Evolutionary conservation across 306 rosid species (phyloP), one percentile per base, ranked within the genome.

Genomic region (Myrica gale): DNA sequence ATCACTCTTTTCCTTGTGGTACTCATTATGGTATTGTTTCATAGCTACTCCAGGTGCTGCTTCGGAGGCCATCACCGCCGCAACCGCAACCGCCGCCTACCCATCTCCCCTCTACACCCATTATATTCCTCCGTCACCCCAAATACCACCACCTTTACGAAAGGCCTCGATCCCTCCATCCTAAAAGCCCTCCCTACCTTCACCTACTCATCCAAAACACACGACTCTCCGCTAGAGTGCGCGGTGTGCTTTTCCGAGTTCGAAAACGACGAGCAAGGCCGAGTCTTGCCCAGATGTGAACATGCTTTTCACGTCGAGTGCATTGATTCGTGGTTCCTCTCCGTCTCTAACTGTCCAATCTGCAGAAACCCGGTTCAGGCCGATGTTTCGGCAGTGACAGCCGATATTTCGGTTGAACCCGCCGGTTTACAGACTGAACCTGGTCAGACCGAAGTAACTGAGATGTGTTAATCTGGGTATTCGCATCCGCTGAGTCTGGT

Each of bases 301-400:
- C 93, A 89, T 72, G 65, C 74, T 10, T 89, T 89, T 74, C 91
- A 89, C 63, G 46, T 76, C 0, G 46, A 74, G 1, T 89, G 88
- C 76, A 85, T 85, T 7, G 89, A 85, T 43, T 37, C 63, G 20
- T 89, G 93, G 93, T 84, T 89, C 65, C 69, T 17, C 5, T 80
- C 88, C 16, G 88, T 80, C 73, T 83, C 91, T 26, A 89, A 62
- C 7, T 87, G 93, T n/a, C 93, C 91, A 11, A 87, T 87, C 4
- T 87, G 91, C 66, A 60, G 91, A 50, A 57, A 75, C 13, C 73
- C 74, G 51, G 82, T 84, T 58, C 75, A 51, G 44, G 21, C 55
- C 19, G 61, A 73, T 5, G 10, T 48, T 47, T 68, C 70, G 17
- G 46, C 9, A 19, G 47, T 9, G 5, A 58, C 19, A 3, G 19